Percentiles rank a stretch among this genome's conserved stretches.
These are phyloP conservation scores for Huntiella savannae DNA, from an alignment of 2,329 filamentous ascomycete genomes.

Conservation along the genomic window DNA sequence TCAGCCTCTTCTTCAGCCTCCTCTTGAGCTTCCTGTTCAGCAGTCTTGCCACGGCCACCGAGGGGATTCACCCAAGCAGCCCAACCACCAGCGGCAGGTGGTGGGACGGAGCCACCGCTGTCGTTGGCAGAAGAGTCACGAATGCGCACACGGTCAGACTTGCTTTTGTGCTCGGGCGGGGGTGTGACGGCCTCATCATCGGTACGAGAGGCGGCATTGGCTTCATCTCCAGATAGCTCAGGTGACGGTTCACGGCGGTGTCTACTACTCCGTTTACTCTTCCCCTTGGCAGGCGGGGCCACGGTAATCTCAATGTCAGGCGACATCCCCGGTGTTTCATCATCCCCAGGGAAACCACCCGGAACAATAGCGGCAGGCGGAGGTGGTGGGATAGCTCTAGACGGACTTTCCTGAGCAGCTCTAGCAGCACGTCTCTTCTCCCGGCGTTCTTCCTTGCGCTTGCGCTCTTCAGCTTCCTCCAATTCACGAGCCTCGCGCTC, in stretches of 20 bases:
- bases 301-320: constrained; percentile 20
- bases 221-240: constrained; percentile 9
- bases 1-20: constrained; percentile 25
- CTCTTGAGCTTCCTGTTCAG: constrained; percentile 17
- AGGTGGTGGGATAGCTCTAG: constrained; percentile 1
- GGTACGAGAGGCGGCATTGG: constrained; percentile 19
- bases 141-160: constrained; percentile 60
- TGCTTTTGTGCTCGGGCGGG: constrained; percentile 37
- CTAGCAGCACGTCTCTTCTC: constrained; percentile 3
- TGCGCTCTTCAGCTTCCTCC: constrained; percentile 5
- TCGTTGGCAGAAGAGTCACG: constrained; percentile 35
- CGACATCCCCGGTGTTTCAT: constrained; percentile 17
- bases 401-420: not conserved
- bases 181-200: constrained; percentile 30
- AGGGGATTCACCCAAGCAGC: constrained; percentile 30
- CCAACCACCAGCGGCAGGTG: constrained; percentile 46
- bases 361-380: constrained; percentile 23
- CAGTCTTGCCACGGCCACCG: constrained; percentile 16
- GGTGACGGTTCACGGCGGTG: constrained; percentile 8
- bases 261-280: constrained; percentile 3
- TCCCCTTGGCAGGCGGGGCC: not conserved
- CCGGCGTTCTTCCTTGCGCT: constrained; percentile 3
- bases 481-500: constrained; percentile 3
- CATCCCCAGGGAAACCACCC: constrained; percentile 38
- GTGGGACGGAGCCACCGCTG: constrained; percentile 1